Evolutionary conservation across 805 yeast species (phyloP).

Genomic region (Naumovozyma dairenensis): DNA sequence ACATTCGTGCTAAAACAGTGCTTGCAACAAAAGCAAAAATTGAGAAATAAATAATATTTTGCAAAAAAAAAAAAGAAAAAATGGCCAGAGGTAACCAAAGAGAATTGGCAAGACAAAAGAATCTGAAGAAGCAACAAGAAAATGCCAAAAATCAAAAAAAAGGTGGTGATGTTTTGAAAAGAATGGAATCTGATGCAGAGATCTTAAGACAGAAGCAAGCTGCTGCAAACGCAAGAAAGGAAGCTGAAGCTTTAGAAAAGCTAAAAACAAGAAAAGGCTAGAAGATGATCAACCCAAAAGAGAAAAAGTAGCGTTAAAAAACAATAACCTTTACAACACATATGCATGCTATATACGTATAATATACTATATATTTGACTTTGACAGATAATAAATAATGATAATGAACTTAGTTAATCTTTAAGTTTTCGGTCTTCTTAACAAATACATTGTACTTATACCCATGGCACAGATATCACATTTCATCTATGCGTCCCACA

Average conservation of each 20-base stretch:
- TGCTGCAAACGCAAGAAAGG: slow-evolving; percentile 32
- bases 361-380: not conserved
- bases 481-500: too few relatives aligned
- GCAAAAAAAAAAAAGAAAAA: not conserved
- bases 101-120: slow-evolving; percentile 85
- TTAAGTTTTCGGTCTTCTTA: too few relatives aligned
- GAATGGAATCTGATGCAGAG: slow-evolving; percentile 86
- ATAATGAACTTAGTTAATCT: not conserved
- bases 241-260: slow-evolving; percentile 23
- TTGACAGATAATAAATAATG: slow-evolving; percentile 1
- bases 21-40: too few relatives aligned
- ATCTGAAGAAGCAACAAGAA: slow-evolving; percentile 67
- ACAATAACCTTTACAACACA: slow-evolving; percentile 2
- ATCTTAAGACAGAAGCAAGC: slow-evolving; percentile 83
- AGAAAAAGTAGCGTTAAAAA: not conserved
- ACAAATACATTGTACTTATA: too few relatives aligned
- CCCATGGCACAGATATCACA: too few relatives aligned
- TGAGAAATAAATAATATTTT: too few relatives aligned
- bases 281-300: slow-evolving; percentile 3
- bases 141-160: slow-evolving; percentile 49
- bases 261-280: slow-evolving; percentile 11
- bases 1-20: too few relatives aligned
- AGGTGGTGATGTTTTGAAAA: slow-evolving; percentile 74
- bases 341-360: slow-evolving; percentile 4
- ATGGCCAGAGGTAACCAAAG: slow-evolving; percentile 98